Conservation (phyloP, 768 basidiomycete genomes). For the Tulasnella sp. region DNA sequence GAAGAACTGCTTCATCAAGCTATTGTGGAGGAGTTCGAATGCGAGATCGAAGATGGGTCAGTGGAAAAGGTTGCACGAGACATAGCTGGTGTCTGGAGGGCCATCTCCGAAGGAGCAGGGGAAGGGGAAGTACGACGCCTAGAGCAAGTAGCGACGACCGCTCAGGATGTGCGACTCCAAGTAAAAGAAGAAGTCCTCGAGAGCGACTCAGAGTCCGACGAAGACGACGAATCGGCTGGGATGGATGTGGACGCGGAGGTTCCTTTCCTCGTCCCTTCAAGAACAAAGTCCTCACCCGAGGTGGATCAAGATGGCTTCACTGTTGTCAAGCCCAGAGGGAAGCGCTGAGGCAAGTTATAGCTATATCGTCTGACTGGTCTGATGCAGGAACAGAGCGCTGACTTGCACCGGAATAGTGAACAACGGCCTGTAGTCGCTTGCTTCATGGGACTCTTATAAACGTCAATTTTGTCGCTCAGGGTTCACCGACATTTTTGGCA, state of each 20-base stretch:
- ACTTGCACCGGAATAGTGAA: no score
- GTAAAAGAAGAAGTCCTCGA: constrained; percentile 13
- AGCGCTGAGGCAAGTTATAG: no score
- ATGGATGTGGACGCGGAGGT: constrained; percentile 32
- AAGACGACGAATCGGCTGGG: constrained; percentile 20
- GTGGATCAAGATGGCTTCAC: constrained; percentile 93
- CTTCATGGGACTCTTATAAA: no score
- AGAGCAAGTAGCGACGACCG: constrained; percentile 48
- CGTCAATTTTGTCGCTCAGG: no score
- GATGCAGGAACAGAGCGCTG: no score
- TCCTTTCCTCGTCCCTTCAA: constrained; percentile 36
- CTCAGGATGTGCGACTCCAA: constrained; percentile 44
- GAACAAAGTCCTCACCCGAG: constrained; percentile 34
- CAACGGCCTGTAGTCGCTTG: no score
- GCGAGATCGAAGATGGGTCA: constrained; percentile 72
- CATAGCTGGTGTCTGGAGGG: constrained; percentile 50
- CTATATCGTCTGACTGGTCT: no score
- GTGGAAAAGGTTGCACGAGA: constrained; percentile 61
- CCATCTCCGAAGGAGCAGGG: constrained; percentile 31
- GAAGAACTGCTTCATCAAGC: constrained; percentile 73
- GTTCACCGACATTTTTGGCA: no score
- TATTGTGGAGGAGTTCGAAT: constrained; percentile 80
- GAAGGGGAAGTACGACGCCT: constrained; percentile 40
- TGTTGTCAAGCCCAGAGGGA: constrained; percentile 39
- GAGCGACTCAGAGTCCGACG: constrained; percentile 29